A percentile compares a stretch with the other conserved stretches of the same genome.
phyloP scores from a whole-genome alignment of 345 rosid genomes.

The Pugionium dolabratum region DNA sequence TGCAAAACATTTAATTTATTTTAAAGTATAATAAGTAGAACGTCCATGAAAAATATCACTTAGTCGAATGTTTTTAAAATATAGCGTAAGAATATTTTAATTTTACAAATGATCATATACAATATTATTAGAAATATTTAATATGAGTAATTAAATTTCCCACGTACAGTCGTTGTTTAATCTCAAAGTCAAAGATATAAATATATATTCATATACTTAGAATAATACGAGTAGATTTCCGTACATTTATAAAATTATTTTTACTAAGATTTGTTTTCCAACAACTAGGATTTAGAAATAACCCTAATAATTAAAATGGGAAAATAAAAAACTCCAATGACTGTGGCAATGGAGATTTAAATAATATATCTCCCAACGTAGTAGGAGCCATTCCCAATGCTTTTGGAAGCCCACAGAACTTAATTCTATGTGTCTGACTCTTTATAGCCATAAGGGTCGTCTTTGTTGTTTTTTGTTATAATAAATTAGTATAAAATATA shows the following conservation, averaged over 20 bases:
- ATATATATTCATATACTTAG: neutral
- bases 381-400: slow-evolving; percentile 43
- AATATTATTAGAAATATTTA: neutral
- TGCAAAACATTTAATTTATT: slow-evolving; percentile 12
- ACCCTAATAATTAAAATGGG: neutral
- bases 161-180: neutral
- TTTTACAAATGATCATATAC: neutral
- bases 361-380: slow-evolving; percentile 30
- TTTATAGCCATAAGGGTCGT: slow-evolving; percentile 39
- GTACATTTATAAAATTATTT: slow-evolving; percentile 5
- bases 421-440: slow-evolving; percentile 23
- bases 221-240: slow-evolving; percentile 1
- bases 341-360: slow-evolving; percentile 15
- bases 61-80: neutral
- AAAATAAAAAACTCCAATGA: slow-evolving; percentile 21
- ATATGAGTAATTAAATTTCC: neutral
- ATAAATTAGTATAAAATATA: slow-evolving; percentile 9
- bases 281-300: slow-evolving; percentile 17
- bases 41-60: slow-evolving; percentile 24
- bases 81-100: neutral
- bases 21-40: neutral
- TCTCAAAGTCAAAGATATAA: slow-evolving; percentile 21
- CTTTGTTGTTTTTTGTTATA: slow-evolving; percentile 9
- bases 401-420: slow-evolving; percentile 35
- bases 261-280: slow-evolving; percentile 17